Conservation (phyloP, 176 grass and related monocot species). For the Areca catechu region DNA sequence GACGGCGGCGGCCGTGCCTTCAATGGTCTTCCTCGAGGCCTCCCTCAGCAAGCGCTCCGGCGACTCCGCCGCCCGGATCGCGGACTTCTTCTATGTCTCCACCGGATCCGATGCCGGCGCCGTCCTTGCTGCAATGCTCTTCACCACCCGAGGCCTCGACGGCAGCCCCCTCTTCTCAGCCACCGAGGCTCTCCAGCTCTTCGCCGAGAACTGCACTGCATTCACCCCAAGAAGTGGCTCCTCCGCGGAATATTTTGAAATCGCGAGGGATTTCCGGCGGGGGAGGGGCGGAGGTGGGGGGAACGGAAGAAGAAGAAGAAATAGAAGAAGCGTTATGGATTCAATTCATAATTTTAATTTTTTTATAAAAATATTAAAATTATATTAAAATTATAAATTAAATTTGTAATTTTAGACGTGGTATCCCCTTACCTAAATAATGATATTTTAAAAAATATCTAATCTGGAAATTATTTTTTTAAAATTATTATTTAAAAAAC, state of each 20-base stretch:
- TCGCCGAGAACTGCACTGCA: slow-evolving; percentile 18
- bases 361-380: too few species aligned
- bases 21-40: slow-evolving; percentile 69
- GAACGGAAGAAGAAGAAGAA: too few species aligned
- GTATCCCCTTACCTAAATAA: too few species aligned
- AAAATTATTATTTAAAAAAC: too few species aligned
- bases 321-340: too few species aligned
- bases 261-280: slow-evolving; percentile 2
- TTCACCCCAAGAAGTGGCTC: neutral
- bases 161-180: slow-evolving; percentile 70
- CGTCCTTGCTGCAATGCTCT: slow-evolving; percentile 79
- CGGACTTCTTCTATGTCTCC: slow-evolving; percentile 79
- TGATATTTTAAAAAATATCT: too few species aligned
- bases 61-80: slow-evolving; percentile 42
- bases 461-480: too few species aligned
- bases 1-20: slow-evolving; percentile 61
- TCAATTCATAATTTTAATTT: too few species aligned
- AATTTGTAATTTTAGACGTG: too few species aligned
- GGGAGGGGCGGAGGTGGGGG: too few species aligned
- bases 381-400: too few species aligned
- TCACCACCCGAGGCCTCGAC: slow-evolving; percentile 33
- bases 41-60: slow-evolving; percentile 51
- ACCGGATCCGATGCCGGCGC: slow-evolving; percentile 78
- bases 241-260: slow-evolving; percentile 43
- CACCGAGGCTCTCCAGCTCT: slow-evolving; percentile 59